These are phyloP conservation scores for Leccinum rimulosum DNA, from an alignment of 768 basidiomycete species.

Conservation along the genomic window DNA sequence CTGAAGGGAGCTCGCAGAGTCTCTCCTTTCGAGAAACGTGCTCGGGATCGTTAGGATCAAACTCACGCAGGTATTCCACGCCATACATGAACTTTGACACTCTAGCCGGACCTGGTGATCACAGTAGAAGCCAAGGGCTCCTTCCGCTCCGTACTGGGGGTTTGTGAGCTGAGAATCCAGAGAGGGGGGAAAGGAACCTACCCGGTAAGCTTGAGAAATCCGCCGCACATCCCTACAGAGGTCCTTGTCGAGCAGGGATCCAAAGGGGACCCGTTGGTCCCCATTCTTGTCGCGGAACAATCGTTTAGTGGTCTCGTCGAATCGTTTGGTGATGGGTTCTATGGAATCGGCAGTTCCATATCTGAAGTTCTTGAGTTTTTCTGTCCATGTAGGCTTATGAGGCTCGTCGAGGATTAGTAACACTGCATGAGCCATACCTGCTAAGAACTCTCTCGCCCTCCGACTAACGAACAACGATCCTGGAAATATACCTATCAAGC, in stretches of 20 bases:
- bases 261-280: constrained; percentile 71
- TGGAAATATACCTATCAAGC: constrained; percentile 65
- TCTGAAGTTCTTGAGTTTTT: constrained; percentile 69
- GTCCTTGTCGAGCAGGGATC: constrained; percentile 78
- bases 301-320: constrained; percentile 82
- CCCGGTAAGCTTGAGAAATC: constrained; percentile 72
- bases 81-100: constrained; percentile 83
- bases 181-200: constrained; percentile 33
- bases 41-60: constrained; percentile 61
- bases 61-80: constrained; percentile 72
- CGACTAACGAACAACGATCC: constrained; percentile 82
- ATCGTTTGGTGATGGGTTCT: constrained; percentile 76
- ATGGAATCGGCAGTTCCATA: constrained; percentile 70
- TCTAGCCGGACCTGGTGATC: constrained; percentile 79
- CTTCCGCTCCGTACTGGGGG: constrained; percentile 55
- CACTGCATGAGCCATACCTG: constrained; percentile 42
- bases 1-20: constrained; percentile 73
- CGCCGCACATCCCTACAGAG: constrained; percentile 63
- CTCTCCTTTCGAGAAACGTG: constrained; percentile 61
- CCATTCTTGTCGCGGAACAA: constrained; percentile 69
- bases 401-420: neutral
- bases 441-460: constrained; percentile 67
- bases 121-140: constrained; percentile 80
- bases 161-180: constrained; percentile 1
- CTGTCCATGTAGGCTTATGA: constrained; percentile 35